Evolutionary conservation across 305 asterid species (phyloP).

Genomic region (Petunia hybrid): DNA sequence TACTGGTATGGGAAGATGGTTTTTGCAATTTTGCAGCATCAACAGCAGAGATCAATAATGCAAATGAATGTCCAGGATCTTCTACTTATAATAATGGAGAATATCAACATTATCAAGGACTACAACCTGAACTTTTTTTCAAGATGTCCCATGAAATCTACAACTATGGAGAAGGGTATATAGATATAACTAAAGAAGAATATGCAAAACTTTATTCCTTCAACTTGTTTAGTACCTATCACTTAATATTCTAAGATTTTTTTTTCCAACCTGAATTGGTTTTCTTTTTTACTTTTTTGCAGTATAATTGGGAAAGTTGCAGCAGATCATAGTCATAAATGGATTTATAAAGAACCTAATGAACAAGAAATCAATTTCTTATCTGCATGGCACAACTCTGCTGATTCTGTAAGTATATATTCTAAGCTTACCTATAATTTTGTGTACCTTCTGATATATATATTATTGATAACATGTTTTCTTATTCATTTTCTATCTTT

Average conservation of each 20-base stretch:
- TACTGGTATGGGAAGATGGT: conserved; percentile 99
- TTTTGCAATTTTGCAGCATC: conserved; percentile 96
- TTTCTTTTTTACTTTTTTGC: conserved; percentile 4
- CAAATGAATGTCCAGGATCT: conserved; percentile 59
- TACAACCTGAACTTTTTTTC: conserved; percentile 96
- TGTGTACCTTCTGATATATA: conserved; percentile 29
- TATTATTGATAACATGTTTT: background rate
- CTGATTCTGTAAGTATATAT: conserved; percentile 77
- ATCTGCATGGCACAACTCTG: conserved; percentile 98
- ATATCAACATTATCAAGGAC: conserved; percentile 73
- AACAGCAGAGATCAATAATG: conserved; percentile 60
- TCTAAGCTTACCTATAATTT: background rate
- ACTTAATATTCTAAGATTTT: background rate
- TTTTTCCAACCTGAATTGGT: background rate
- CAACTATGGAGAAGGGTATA: conserved; percentile 97
- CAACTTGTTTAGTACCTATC: background rate
- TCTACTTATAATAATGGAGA: conserved; percentile 51
- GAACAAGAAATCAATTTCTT: conserved; percentile 96
- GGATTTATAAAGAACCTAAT: conserved; percentile 93
- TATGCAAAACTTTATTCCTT: background rate
- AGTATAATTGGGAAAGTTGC: conserved; percentile 98
- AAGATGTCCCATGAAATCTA: conserved; percentile 99
- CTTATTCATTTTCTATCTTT: background rate
- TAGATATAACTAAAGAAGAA: background rate
- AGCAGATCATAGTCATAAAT: conserved; percentile 98